Base-by-base conservation (phyloP, 1,284 basidiomycete genomes). In the Naganishia sp. region DNA sequence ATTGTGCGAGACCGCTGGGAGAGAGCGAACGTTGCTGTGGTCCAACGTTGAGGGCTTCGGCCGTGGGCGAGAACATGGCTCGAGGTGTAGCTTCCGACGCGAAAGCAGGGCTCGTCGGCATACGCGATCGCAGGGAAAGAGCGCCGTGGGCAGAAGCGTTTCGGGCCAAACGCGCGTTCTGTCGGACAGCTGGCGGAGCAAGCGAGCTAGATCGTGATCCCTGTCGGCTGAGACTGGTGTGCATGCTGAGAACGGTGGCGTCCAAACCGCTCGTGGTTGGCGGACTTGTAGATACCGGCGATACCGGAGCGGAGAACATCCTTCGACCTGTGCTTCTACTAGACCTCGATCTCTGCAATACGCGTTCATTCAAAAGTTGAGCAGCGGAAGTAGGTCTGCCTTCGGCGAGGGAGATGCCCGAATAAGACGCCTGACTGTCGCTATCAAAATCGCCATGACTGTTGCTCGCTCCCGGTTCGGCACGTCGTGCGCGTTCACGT, bases 241-340 rank as follows among this genome's bases (percentile, higher is more conserved):
- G 31, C 43, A 11, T 39, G 50, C 13, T 49, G 18, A 49, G 52
- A 17, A 66, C 46, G 21, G 60, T 51, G 21, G 46, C 43, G n/a
- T 50, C 53, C 21, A 47, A 18, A 15, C 53, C 65, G 46, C 28
- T 43, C 23, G 43, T 31, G 17, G 50, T 45, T n/a, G 65, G 57
- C 47, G 65, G 65, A 55, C 57, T 61, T 21, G 50, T 51, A 13
- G 65, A 66, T 5, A 43, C 32, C 18, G 65, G 65, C 6, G 65
- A 61, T 18, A 42, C 58, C 0, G 65, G 65, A 18, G 65, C 65
- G 35, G 65, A 66, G 42, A 66, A 66, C 57, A 66, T 61, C 17
- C 57, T 45, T 25, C 50, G 42, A 13, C 47, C 55, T 17, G 21
- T 35, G 6, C 47, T 45, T 25, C 50, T 31, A n/a, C 31, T 23